Conservation (phyloP, 2,329 filamentous ascomycete genomes). For the Paraphaeosphaeria sporulosa region DNA sequence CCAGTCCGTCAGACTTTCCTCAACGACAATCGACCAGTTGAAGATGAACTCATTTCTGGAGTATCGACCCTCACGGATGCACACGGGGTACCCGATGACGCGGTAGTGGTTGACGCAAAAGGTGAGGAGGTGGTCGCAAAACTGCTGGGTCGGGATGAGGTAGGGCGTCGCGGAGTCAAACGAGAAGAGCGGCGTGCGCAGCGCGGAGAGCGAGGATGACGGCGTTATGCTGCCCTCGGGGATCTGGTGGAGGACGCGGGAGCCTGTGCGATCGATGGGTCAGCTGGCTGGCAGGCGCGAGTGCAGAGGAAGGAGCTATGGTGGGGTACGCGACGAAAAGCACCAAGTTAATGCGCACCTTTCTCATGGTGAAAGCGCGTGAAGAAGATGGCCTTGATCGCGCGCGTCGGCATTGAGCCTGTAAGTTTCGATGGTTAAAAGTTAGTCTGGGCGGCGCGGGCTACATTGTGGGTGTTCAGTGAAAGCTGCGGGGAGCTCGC, state of each 20-base stretch:
- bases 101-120: conserved; percentile 78
- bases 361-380: conserved; percentile 69
- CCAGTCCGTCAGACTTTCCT: conserved; percentile 71
- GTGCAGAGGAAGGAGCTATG: not conserved
- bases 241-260: conserved; percentile 70
- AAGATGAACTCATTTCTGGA: conserved; percentile 97
- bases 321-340: not conserved
- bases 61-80: conserved; percentile 79
- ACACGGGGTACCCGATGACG: conserved; percentile 87
- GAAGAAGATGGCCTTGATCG: conserved; percentile 71
- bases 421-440: not conserved
- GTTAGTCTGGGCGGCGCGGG: conserved; percentile 8
- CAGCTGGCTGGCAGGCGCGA: not conserved
- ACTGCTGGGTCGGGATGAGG: conserved; percentile 92
- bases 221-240: conserved; percentile 65
- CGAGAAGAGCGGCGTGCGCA: conserved; percentile 74
- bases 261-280: conserved; percentile 52
- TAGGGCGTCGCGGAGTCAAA: conserved; percentile 89
- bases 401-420: conserved; percentile 44
- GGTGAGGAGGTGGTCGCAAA: conserved; percentile 89
- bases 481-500: conserved; percentile 9
- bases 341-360: conserved; percentile 28
- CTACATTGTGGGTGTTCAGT: conserved; percentile 28
- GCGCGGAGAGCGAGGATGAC: conserved; percentile 50
- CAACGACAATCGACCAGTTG: conserved; percentile 90